Evolutionary conservation across 371 early-diverging fungal genomes (phyloP).

Genomic region (Quaeritorhiza haematococci): DNA sequence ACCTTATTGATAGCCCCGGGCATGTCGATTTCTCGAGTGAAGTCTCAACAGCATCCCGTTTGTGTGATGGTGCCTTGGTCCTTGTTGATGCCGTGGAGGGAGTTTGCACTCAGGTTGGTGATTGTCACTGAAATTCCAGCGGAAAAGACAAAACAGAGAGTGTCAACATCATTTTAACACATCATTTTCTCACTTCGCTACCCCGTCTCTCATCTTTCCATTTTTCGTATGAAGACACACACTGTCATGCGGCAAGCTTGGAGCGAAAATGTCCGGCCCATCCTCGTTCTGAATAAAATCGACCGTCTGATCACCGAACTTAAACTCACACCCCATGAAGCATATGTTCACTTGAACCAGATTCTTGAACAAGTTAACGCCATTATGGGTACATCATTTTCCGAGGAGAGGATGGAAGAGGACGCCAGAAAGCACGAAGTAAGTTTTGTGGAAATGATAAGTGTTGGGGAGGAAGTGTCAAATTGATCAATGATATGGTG

Average conservation of each 20-base stretch:
- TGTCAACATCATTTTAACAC: neutral
- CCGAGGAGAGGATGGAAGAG: conserved; percentile 81
- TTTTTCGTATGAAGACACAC: too few species aligned
- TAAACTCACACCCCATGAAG: conserved; percentile 86
- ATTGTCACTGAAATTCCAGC: neutral
- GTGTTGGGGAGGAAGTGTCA: neutral
- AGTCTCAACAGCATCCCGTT: conserved; percentile 91
- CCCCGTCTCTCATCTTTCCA: too few species aligned
- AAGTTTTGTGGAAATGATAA: conserved; percentile 32
- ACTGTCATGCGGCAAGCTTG: conserved; percentile 93
- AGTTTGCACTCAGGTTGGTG: conserved; percentile 82
- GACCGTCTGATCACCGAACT: conserved; percentile 94
- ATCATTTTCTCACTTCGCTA: too few species aligned
- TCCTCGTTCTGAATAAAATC: conserved; percentile 98
- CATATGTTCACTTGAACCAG: conserved; percentile 81
- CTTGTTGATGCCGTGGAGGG: conserved; percentile 98
- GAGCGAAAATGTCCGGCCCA: conserved; percentile 79
- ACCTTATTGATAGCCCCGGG: conserved; percentile 99
- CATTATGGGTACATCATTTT: conserved; percentile 87
- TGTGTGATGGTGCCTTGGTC: conserved; percentile 96
- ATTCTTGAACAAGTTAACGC: conserved; percentile 95
- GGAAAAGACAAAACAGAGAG: conserved; percentile 3
- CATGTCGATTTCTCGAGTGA: conserved; percentile 99
- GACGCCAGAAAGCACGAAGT: conserved; percentile 72
- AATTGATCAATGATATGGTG: too few species aligned